A percentile compares a stretch with the other conserved stretches of the same genome.
Conservation (phyloP, 192 early-diverging fungal species). For the Lunasporangiospora selenospora region DNA sequence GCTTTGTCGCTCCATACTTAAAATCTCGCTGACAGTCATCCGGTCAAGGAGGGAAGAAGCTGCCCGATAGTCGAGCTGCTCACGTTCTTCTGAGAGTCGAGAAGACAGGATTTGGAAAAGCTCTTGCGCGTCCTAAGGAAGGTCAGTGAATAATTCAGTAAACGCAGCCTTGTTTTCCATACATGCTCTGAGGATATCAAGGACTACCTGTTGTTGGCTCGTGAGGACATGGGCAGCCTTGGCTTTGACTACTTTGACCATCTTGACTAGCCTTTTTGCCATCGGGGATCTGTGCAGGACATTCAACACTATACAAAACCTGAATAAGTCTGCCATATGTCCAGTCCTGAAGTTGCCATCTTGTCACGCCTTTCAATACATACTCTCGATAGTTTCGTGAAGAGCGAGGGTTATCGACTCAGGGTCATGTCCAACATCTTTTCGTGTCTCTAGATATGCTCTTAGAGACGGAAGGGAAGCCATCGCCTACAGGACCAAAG, state of each 20-base stretch:
- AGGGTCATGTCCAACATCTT: slow-evolving; percentile 20
- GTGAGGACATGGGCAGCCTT: slow-evolving; percentile 61
- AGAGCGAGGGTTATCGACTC: slow-evolving; percentile 28
- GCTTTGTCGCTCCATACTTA: too few relatives aligned
- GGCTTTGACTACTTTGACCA: slow-evolving; percentile 56
- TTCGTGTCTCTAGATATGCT: slow-evolving; percentile 19
- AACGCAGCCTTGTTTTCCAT: too few relatives aligned
- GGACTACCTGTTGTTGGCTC: slow-evolving; percentile 55
- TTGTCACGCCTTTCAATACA: slow-evolving; percentile 43
- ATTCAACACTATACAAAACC: slow-evolving; percentile 42
- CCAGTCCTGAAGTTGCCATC: not conserved
- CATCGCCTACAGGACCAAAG: slow-evolving; percentile 10
- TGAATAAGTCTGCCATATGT: not conserved
- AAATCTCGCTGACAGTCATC: slow-evolving; percentile 23
- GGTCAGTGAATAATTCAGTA: too few relatives aligned
- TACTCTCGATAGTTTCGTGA: slow-evolving; percentile 47
- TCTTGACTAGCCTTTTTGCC: slow-evolving; percentile 47
- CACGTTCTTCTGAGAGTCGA: slow-evolving; percentile 33
- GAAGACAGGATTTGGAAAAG: slow-evolving; percentile 62
- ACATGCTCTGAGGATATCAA: too few relatives aligned
- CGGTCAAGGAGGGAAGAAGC: slow-evolving; percentile 17
- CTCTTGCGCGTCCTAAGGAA: slow-evolving; percentile 68
- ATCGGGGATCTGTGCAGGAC: slow-evolving; percentile 32
- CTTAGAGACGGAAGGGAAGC: slow-evolving; percentile 29
- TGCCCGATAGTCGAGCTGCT: slow-evolving; percentile 25